Conservation (phyloP, 129 eudicot genomes). For the Centaurea solstitialis region DNA sequence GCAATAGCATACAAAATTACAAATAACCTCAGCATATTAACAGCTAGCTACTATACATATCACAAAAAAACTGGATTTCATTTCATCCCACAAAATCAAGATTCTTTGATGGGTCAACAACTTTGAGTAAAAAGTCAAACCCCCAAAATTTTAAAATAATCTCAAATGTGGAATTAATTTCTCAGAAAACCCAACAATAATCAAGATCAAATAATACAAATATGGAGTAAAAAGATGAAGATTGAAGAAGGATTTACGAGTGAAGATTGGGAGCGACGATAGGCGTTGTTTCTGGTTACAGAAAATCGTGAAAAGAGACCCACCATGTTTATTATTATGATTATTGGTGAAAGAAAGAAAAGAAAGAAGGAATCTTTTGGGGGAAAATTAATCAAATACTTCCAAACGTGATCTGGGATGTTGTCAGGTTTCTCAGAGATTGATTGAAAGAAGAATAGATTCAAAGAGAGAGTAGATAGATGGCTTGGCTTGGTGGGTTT, state of each 20-base stretch:
- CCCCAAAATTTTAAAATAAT: not conserved
- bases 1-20: not conserved
- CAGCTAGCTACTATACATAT: not conserved
- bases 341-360: not conserved
- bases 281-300: slow-evolving; percentile 57
- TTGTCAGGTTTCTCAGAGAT: not conserved
- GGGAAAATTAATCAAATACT: not conserved
- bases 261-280: slow-evolving; percentile 80
- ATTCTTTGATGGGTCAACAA: not conserved
- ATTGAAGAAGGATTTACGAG: slow-evolving; percentile 41
- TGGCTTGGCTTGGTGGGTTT: slow-evolving; percentile 36
- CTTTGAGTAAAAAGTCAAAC: slow-evolving; percentile 25
- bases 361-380: not conserved
- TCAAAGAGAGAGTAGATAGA: not conserved
- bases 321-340: slow-evolving; percentile 39
- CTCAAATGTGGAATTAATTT: slow-evolving; percentile 6
- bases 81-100: not conserved
- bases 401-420: not conserved
- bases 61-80: not conserved
- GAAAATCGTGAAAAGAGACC: slow-evolving; percentile 86
- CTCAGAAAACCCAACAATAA: not conserved
- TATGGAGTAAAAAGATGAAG: not conserved
- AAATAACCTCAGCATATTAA: not conserved
- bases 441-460: not conserved
- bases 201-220: not conserved